Base-by-base conservation (phyloP, 2,329 filamentous ascomycete species). In the Colletotrichum sp. region DNA sequence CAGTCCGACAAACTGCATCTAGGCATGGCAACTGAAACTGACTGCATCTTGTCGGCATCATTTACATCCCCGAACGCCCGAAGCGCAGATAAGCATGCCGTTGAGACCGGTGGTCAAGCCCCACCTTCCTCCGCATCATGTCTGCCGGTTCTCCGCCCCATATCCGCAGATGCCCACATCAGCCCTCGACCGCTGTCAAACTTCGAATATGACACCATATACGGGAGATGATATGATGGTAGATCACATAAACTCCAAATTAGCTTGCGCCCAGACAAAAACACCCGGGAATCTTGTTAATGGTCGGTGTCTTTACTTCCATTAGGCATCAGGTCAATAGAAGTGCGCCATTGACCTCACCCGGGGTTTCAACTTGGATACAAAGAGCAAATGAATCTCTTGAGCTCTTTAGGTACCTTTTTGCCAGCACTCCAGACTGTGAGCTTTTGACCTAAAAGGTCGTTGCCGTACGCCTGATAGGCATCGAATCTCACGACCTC, bases 21-120 rank as follows among this genome's bases (percentile, higher is more conserved):
- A 49, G 5, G 39, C 9, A 49, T n/a, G 1, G 8, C 0, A 22
- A 22, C n/a, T 19, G n/a, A 22, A 0, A 22, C 1, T 9, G 9
- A 19, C n/a, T 52, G 11, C 6, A 52, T 2, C 12, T n/a, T n/a
- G 44, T 22, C 44, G 44, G 44, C 6, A 52, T 8, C 5, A 3
- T 13, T 22, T 8, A 1, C n/a, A 52, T 52, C n/a, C 11, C 44
- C n/a, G 44, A 52, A 22, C 44, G n/a, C 3, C 44, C 44, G 44
- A 49, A n/a, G 39, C 3, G 39, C 19, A n/a, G 39, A 52, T 8
- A 22, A 12, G 22, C 44, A 22, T 2, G n/a, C n/a, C 44, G 44
- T 52, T 4, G 44, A 49, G 19, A 52, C 44, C 11, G 11, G 6
- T 13, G 8, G 44, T n/a, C n/a, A 5, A 52, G n/a, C n/a, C 11